These are phyloP conservation scores for Cinnamomum chago DNA, from an alignment of 164 flowering plant species.

Conservation along the genomic window DNA sequence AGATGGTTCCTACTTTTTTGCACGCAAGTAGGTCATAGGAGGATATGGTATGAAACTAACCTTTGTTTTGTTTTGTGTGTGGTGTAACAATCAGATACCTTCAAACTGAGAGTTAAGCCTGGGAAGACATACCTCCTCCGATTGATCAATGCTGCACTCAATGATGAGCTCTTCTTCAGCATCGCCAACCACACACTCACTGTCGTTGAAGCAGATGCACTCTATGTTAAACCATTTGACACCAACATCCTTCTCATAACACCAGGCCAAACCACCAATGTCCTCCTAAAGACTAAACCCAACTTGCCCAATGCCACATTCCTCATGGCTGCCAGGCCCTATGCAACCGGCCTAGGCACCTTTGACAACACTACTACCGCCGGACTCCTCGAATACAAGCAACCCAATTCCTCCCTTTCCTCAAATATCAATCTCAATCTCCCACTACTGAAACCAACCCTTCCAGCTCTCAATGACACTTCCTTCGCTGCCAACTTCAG, in stretches of 20 bases:
- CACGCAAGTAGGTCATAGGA: too few species aligned
- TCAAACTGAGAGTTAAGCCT: conserved; percentile 42
- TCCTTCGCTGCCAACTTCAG: conserved; percentile 15
- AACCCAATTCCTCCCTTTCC: background rate
- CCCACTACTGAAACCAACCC: conserved; percentile 21
- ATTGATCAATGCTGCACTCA: conserved; percentile 63
- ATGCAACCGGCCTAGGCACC: conserved; percentile 35
- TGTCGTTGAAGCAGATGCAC: conserved; percentile 53
- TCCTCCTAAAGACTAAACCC: conserved; percentile 46
- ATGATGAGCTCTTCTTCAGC: conserved; percentile 61
- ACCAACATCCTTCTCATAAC: conserved; percentile 34
- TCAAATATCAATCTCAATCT: conserved; percentile 5
- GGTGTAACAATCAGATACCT: conserved; percentile 34
- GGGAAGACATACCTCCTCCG: conserved; percentile 57
- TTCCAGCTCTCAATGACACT: conserved; percentile 26
- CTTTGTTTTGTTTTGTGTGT: background rate
- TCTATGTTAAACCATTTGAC: conserved; percentile 44
- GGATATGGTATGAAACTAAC: too few species aligned
- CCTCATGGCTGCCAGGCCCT: conserved; percentile 51
- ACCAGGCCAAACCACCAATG: conserved; percentile 63
- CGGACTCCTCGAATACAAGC: conserved; percentile 33
- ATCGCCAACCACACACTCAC: conserved; percentile 54
- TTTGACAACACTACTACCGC: conserved; percentile 48
- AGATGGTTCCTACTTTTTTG: too few species aligned
- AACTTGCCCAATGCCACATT: conserved; percentile 37